A percentile compares a stretch with the other conserved stretches of the same genome.
phyloP scores from a whole-genome alignment of 352 stramenopile species.

The Globisporangium alternatum region DNA sequence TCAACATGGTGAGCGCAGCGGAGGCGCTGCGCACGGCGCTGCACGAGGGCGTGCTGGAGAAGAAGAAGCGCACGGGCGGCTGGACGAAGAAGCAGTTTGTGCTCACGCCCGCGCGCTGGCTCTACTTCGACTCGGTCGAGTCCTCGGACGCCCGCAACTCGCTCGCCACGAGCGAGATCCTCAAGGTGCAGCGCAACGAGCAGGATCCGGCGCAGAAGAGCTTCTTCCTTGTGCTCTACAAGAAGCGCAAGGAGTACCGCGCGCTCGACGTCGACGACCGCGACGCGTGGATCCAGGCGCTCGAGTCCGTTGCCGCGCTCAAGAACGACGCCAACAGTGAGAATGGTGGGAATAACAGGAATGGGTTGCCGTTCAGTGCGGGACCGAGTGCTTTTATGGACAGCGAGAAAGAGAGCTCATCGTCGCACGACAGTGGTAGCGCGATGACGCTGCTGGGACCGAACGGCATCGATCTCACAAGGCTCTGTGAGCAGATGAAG shows the following conservation, averaged over 20 bases:
- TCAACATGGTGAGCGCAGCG: slow-evolving; percentile 56
- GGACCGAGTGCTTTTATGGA: background rate
- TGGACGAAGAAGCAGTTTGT: slow-evolving; percentile 84
- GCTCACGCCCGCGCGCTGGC: slow-evolving; percentile 56
- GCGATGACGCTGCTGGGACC: slow-evolving; percentile 21
- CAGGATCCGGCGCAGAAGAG: slow-evolving; percentile 37
- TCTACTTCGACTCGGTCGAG: slow-evolving; percentile 71
- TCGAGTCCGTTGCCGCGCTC: slow-evolving; percentile 61
- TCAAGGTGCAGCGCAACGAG: slow-evolving; percentile 42
- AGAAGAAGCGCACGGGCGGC: slow-evolving; percentile 62
- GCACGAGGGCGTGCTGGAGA: slow-evolving; percentile 59
- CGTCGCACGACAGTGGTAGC: slow-evolving; percentile 6
- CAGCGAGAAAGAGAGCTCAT: slow-evolving; percentile 9
- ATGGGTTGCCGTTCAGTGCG: background rate
- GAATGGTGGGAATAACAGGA: background rate
- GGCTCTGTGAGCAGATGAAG: slow-evolving; percentile 72
- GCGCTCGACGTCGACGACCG: slow-evolving; percentile 53
- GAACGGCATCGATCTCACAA: slow-evolving; percentile 50
- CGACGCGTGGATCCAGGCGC: slow-evolving; percentile 62
- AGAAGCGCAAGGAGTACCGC: slow-evolving; percentile 79
- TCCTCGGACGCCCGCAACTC: slow-evolving; percentile 34
- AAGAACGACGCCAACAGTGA: slow-evolving; percentile 19
- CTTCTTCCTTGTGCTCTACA: slow-evolving; percentile 64
- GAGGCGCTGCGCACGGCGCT: slow-evolving; percentile 58
- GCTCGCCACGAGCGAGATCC: slow-evolving; percentile 65